A percentile compares a stretch with the other conserved stretches of the same genome.
Conservation (phyloP, 495 filamentous ascomycete genomes). For the Annulohypoxylon moriforme region DNA sequence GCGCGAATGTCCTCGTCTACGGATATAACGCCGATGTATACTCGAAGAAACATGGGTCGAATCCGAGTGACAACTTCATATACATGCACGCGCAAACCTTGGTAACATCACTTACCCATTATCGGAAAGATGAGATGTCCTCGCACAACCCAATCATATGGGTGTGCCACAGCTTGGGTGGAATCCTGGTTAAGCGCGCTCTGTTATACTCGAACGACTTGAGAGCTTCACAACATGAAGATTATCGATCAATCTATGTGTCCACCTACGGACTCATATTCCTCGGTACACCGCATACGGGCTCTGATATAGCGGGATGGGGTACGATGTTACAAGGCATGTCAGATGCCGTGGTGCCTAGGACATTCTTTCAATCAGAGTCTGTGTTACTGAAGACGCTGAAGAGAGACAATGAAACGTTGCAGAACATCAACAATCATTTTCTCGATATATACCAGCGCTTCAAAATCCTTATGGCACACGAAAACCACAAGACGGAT, state of each 20-base stretch:
- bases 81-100: slow-evolving; percentile 88
- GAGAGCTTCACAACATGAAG: slow-evolving; percentile 72
- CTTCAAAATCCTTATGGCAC: slow-evolving; percentile 74
- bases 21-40: slow-evolving; percentile 87
- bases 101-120: slow-evolving; percentile 65
- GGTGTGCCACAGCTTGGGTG: slow-evolving; percentile 85
- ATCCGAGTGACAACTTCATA: slow-evolving; percentile 74
- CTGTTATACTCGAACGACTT: slow-evolving; percentile 70
- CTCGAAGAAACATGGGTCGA: slow-evolving; percentile 56
- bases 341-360: slow-evolving; percentile 75
- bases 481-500: slow-evolving; percentile 76
- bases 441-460: slow-evolving; percentile 79
- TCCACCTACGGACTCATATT: slow-evolving; percentile 89
- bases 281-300: slow-evolving; percentile 87
- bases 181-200: slow-evolving; percentile 79
- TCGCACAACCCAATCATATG: slow-evolving; percentile 81
- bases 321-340: slow-evolving; percentile 79
- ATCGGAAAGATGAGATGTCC: slow-evolving; percentile 65
- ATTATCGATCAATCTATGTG: slow-evolving; percentile 81
- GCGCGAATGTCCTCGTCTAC: slow-evolving; percentile 80
- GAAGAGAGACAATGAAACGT: slow-evolving; percentile 79
- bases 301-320: slow-evolving; percentile 81
- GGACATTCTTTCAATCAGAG: slow-evolving; percentile 76
- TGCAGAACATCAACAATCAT: slow-evolving; percentile 82
- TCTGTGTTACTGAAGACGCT: slow-evolving; percentile 76